phyloP scores from a whole-genome alignment of 441 rosid species.

The Codiaeum variegatum region DNA sequence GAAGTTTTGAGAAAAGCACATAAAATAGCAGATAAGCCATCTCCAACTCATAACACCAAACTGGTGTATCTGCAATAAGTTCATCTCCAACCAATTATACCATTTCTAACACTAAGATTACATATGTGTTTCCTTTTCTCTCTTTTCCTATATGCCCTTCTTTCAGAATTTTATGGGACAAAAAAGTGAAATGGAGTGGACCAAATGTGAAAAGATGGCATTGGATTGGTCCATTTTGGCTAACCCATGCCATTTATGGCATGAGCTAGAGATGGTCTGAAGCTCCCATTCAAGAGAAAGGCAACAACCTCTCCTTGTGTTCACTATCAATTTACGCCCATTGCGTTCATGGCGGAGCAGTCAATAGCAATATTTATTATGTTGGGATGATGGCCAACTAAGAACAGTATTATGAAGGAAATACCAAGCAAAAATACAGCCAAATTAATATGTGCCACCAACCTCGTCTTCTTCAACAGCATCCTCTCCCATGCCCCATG shows the following conservation, averaged over 20 bases:
- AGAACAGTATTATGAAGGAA: background rate
- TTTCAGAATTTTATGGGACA: no score
- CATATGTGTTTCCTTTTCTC: no score
- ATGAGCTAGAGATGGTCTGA: no score
- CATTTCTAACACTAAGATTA: no score
- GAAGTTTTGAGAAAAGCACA: background rate
- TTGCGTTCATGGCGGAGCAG: background rate
- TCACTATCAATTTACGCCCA: background rate
- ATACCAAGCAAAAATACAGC: slow-evolving; percentile 6
- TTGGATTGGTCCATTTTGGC: no score
- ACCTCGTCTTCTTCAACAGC: slow-evolving; percentile 94
- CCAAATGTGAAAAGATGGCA: no score
- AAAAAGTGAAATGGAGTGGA: no score
- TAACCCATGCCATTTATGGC: no score
- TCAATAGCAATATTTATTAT: background rate
- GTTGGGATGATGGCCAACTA: background rate
- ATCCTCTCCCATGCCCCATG: slow-evolving; percentile 99
- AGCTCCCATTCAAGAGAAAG: background rate
- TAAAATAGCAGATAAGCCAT: background rate
- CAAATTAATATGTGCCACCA: slow-evolving; percentile 19
- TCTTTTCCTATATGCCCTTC: no score
- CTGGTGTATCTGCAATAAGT: no score
- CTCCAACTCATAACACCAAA: no score
- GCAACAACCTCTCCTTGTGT: background rate
- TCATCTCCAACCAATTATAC: no score